phyloP scores from a whole-genome alignment of 768 basidiomycete genomes.

The Coprinopsis sp. region DNA sequence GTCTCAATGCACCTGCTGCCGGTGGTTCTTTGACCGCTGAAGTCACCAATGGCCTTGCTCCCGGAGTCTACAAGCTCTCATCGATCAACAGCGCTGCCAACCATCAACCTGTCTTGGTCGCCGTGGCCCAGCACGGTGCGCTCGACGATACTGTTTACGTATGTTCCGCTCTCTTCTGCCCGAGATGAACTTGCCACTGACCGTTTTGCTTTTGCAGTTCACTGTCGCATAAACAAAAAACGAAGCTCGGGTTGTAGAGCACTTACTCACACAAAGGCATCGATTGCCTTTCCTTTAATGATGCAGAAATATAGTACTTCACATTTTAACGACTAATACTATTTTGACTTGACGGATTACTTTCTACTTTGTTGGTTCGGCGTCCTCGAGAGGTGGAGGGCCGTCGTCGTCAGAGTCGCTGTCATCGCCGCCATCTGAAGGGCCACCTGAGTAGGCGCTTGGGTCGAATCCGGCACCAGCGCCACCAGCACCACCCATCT shows the following conservation, averaged over 20 bases:
- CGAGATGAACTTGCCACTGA: not conserved
- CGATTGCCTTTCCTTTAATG: not conserved
- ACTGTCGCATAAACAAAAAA: slow-evolving; percentile 19
- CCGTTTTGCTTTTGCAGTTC: slow-evolving; percentile 16
- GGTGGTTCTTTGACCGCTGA: slow-evolving; percentile 47
- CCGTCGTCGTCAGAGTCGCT: slow-evolving; percentile 60
- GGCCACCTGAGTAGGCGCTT: slow-evolving; percentile 14
- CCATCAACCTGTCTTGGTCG: slow-evolving; percentile 55
- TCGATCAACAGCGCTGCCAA: slow-evolving; percentile 56
- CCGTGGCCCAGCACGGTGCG: slow-evolving; percentile 56
- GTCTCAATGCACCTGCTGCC: slow-evolving; percentile 40
- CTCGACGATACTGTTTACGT: slow-evolving; percentile 58
- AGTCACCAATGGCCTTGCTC: slow-evolving; percentile 52
- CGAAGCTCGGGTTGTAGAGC: not conserved
- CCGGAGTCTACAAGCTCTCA: slow-evolving; percentile 54
- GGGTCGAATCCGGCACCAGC: slow-evolving; percentile 20
- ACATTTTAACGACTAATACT: not conserved
- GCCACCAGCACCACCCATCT: slow-evolving; percentile 31
- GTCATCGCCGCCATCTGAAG: slow-evolving; percentile 33
- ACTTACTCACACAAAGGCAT: too few relatives aligned
- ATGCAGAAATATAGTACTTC: not conserved
- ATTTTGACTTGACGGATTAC: not conserved
- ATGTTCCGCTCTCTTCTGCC: slow-evolving; percentile 17
- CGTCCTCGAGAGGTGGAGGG: slow-evolving; percentile 80
- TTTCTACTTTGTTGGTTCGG: slow-evolving; percentile 39